These are phyloP conservation scores for Cladosporium sp. DNA, from an alignment of 2,329 filamentous ascomycete genomes.

Conservation along the genomic window DNA sequence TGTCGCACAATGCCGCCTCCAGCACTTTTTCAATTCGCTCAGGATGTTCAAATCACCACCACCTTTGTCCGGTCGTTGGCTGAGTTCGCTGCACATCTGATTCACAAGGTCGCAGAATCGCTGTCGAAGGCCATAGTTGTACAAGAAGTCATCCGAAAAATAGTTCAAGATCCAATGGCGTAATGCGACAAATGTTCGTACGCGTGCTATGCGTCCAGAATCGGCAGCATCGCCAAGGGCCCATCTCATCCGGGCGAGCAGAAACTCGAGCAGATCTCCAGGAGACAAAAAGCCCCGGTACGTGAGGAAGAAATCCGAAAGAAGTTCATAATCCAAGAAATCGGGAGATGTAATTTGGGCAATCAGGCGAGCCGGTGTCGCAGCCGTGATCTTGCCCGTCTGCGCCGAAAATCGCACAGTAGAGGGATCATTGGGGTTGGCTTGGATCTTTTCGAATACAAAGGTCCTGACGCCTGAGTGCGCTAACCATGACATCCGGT, in stretches of 20 bases:
- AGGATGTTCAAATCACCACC: conserved; percentile 77
- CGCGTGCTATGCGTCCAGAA: conserved; percentile 86
- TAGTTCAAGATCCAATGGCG: conserved; percentile 98
- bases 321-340: conserved; percentile 92
- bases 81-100: conserved; percentile 49
- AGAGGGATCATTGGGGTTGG: conserved; percentile 73
- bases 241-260: conserved; percentile 83
- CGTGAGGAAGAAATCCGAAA: conserved; percentile 97
- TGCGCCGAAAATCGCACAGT: conserved; percentile 75
- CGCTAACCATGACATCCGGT: not conserved
- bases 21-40: conserved; percentile 92
- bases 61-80: conserved; percentile 47
- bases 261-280: conserved; percentile 70
- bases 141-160: conserved; percentile 88
- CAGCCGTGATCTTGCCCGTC: conserved; percentile 74
- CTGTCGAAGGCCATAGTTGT: conserved; percentile 66
- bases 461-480: conserved; percentile 4
- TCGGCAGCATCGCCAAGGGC: conserved; percentile 75
- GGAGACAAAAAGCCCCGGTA: conserved; percentile 82
- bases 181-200: conserved; percentile 89
- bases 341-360: conserved; percentile 94
- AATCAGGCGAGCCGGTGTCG: conserved; percentile 83
- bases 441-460: conserved; percentile 77
- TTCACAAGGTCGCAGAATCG: conserved; percentile 82
- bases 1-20: conserved; percentile 81